phyloP scores from a whole-genome alignment of 129 eudicot genomes.

The Chrysanthemum seticuspe region DNA sequence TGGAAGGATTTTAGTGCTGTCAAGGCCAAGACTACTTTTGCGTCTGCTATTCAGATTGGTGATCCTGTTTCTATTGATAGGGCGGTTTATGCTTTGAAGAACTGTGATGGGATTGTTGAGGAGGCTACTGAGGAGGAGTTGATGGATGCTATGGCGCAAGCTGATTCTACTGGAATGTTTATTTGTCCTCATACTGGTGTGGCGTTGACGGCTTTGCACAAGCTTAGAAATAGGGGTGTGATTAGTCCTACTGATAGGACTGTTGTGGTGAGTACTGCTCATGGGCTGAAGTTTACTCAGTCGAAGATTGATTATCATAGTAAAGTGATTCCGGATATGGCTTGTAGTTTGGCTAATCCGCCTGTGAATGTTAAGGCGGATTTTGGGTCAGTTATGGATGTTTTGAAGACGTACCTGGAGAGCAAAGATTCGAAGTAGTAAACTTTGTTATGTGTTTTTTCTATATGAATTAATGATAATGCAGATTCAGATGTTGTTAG shows the following conservation, averaged over 20 bases:
- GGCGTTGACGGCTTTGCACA: slow-evolving; percentile 24
- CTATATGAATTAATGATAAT: too few species aligned
- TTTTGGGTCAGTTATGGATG: slow-evolving; percentile 29
- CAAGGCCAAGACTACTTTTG: slow-evolving; percentile 24
- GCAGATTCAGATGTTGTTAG: too few species aligned
- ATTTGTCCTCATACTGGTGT: slow-evolving; percentile 31
- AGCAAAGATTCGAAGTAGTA: too few species aligned
- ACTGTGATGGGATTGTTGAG: slow-evolving; percentile 25
- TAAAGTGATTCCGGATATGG: slow-evolving; percentile 19
- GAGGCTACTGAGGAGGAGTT: slow-evolving; percentile 32
- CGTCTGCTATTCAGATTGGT: slow-evolving; percentile 32
- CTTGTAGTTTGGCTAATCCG: slow-evolving; percentile 20
- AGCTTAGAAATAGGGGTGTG: slow-evolving; percentile 26
- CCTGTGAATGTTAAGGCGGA: slow-evolving; percentile 29
- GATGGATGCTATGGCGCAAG: slow-evolving; percentile 28
- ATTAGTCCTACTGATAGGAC: slow-evolving; percentile 21
- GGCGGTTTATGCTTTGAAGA: slow-evolving; percentile 25
- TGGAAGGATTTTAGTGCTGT: slow-evolving; percentile 14
- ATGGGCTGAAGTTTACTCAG: slow-evolving; percentile 32
- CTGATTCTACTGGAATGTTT: slow-evolving; percentile 34
- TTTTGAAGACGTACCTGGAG: slow-evolving; percentile 6
- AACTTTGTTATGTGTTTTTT: too few species aligned
- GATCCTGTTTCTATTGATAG: slow-evolving; percentile 33
- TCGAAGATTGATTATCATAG: slow-evolving; percentile 31
- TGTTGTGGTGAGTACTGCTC: slow-evolving; percentile 32